Evolutionary conservation across 768 basidiomycete genomes (phyloP).

Genomic region (Symmetrospora coprosmae): DNA sequence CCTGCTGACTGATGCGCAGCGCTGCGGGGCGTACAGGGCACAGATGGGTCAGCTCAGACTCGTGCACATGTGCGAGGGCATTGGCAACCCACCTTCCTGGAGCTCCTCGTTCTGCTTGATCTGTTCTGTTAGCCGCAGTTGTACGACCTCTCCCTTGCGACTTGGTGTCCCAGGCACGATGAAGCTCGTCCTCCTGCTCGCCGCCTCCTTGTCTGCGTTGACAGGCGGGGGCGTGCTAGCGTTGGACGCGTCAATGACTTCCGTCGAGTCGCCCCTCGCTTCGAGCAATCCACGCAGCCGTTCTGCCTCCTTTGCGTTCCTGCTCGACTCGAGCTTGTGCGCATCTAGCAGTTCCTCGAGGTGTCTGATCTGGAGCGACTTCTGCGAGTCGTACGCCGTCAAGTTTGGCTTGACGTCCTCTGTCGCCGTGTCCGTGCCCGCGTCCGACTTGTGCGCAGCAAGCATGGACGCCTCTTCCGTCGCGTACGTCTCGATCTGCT

Average conservation of each 20-base stretch:
- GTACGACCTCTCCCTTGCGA: too few species aligned
- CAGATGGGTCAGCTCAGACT: neutral
- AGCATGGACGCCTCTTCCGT: constrained; percentile 8
- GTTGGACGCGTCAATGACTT: neutral
- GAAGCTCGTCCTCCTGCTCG: too few species aligned
- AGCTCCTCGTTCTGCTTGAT: constrained; percentile 9
- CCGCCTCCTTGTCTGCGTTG: neutral
- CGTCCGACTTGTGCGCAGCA: neutral
- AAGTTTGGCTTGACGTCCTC: constrained; percentile 1
- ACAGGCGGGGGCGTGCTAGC: neutral
- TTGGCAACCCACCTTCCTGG: constrained; percentile 15
- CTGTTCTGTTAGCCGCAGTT: neutral
- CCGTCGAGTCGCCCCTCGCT: neutral
- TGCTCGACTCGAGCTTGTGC: neutral
- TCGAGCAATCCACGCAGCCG: neutral
- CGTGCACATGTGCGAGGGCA: neutral
- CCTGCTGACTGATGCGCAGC: constrained; percentile 1
- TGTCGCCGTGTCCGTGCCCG: neutral
- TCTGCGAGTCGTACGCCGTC: constrained; percentile 9
- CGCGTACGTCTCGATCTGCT: neutral
- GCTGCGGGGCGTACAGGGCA: neutral
- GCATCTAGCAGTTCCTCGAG: constrained; percentile 19
- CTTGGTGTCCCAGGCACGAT: too few species aligned
- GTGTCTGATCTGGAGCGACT: constrained; percentile 11
- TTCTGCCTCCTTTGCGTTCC: neutral